Evolutionary conservation across 192 early-diverging fungal genomes (phyloP), one percentile per base, ranked within the genome.

Genomic region (Umbelopsis isabellina): DNA sequence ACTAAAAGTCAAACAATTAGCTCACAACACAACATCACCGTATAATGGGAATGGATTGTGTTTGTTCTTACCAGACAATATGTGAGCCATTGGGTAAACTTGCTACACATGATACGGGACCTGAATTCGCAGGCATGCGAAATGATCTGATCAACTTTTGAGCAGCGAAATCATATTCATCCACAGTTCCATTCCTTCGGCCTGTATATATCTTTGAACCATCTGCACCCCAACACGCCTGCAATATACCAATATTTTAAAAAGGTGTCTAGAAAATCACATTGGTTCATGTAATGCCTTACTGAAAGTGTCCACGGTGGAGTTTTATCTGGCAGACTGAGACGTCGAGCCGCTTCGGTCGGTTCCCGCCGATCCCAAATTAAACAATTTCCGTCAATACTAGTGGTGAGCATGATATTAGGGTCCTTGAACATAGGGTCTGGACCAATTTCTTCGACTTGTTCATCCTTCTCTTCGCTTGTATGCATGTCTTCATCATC

Each of bases 181-280:
- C 96, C 10, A 99, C 90, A 16, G 90, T 91, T 22, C 91, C 91
- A 84, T 97, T 97, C 48, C 97, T 84, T 21, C 97, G 82, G 1
- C 96, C 97, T 69, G 91, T 83, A 69, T 89, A 98, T 46, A 98
- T 85, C 47, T 88, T 83, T 13, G 76, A 67, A 1, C 96, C 96
- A 79, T 96, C 92, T 15, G 86, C 75, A 72, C 94, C 91, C 97
- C 96, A 98, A 64, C 86, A 90, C 35, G 89, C 88, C 83, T 84
- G 64, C 35, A 47, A 41, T 47, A 1, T 10, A 41, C 6, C 1
- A 41, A 41, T 1, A 41, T 41, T 37, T 41, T 6, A 41, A 5
- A 41, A 41, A 9, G 37, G 1, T 4, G 37, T 41, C 37, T 10
- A 0, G 1, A 0, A 41, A 10, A 41, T 41, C 37, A 41, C n/a